Percentiles rank a stretch among this genome's conserved stretches.
Conservation (phyloP, 2,329 filamentous ascomycete species). For the Cladophialophora psammophila region DNA sequence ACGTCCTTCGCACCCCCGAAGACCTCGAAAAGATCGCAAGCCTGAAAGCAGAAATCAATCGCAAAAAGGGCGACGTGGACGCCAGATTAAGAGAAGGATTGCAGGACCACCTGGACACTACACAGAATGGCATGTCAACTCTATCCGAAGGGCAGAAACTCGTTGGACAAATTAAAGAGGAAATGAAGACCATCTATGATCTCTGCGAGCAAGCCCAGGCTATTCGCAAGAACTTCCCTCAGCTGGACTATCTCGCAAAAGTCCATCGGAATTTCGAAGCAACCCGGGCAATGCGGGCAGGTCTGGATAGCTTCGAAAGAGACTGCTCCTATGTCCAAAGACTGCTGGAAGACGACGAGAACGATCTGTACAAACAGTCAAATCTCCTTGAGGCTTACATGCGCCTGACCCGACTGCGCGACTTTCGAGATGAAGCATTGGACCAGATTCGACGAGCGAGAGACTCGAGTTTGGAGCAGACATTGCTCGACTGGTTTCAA, state of each 20-base stretch:
- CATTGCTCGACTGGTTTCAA: slow-evolving; percentile 87
- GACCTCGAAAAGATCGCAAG: slow-evolving; percentile 94
- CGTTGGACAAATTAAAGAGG: slow-evolving; percentile 91
- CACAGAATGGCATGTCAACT: slow-evolving; percentile 88
- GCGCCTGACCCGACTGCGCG: slow-evolving; percentile 86
- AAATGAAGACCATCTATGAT: slow-evolving; percentile 98
- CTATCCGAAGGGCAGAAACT: slow-evolving; percentile 90
- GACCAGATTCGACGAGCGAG: slow-evolving; percentile 86
- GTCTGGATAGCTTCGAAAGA: slow-evolving; percentile 85
- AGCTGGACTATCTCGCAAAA: slow-evolving; percentile 66
- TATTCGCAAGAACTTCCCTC: slow-evolving; percentile 97
- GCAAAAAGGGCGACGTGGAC: slow-evolving; percentile 92
- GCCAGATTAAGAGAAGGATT: slow-evolving; percentile 86
- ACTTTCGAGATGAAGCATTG: slow-evolving; percentile 95
- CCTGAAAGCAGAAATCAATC: slow-evolving; percentile 88
- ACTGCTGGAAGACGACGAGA: slow-evolving; percentile 82
- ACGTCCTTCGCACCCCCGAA: slow-evolving; percentile 92
- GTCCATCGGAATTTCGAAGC: slow-evolving; percentile 91
- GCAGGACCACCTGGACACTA: slow-evolving; percentile 91
- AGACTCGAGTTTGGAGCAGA: slow-evolving; percentile 77
- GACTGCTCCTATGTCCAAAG: slow-evolving; percentile 77
- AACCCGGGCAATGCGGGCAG: slow-evolving; percentile 89
- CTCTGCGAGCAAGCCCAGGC: slow-evolving; percentile 96
- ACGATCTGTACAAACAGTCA: slow-evolving; percentile 86
- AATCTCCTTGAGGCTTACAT: slow-evolving; percentile 90